Evolutionary conservation across 2,329 filamentous ascomycete species (phyloP).

Genomic region (Ceratocystis cubensis): DNA sequence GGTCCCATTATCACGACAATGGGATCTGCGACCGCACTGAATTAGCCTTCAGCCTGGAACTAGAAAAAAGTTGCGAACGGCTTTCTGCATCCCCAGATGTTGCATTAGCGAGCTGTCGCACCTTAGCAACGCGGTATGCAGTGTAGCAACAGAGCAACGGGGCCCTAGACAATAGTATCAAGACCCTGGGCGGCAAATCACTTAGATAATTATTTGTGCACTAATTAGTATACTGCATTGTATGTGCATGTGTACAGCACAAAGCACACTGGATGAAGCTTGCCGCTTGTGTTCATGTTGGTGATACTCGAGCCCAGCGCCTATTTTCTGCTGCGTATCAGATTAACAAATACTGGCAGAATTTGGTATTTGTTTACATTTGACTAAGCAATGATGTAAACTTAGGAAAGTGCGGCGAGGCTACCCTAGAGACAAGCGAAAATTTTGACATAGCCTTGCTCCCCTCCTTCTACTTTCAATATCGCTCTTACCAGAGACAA

Average conservation of each 20-base stretch:
- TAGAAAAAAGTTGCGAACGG: conserved; percentile 6
- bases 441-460: not conserved
- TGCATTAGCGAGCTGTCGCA: conserved; percentile 12
- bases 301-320: not conserved
- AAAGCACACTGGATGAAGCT: not conserved
- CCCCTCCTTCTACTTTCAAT: not conserved
- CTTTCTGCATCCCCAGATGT: conserved; percentile 6
- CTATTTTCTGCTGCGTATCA: not conserved
- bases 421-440: not conserved
- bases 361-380: no score
- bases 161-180: not conserved
- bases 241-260: not conserved
- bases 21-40: not conserved
- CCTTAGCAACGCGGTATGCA: conserved; percentile 9
- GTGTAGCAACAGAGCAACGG: conserved; percentile 3
- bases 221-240: not conserved
- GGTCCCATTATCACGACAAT: not conserved
- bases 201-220: not conserved
- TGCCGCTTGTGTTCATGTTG: not conserved
- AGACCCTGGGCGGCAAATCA: not conserved
- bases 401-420: not conserved
- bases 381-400: not conserved
- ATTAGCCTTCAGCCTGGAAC: not conserved
- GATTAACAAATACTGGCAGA: no score
- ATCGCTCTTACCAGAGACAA: not conserved